Conservation (phyloP, 768 basidiomycete species). For the Tylopilus felleus region DNA sequence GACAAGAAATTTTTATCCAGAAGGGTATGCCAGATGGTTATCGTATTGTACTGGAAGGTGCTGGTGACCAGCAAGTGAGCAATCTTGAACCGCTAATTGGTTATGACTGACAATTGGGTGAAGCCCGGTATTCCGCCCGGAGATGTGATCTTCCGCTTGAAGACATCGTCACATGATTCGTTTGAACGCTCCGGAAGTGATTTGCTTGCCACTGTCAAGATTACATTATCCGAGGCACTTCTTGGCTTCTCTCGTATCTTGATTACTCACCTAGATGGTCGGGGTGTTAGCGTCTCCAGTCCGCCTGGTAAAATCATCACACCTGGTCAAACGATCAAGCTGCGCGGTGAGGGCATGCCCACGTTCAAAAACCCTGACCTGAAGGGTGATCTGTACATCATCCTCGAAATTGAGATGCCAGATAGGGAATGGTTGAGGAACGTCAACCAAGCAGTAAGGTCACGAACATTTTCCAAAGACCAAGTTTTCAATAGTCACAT, state of each 20-base stretch:
- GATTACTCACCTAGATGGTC: constrained; percentile 88
- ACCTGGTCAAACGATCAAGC: constrained; percentile 65
- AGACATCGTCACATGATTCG: constrained; percentile 62
- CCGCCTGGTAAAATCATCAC: constrained; percentile 76
- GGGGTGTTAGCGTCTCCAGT: constrained; percentile 77
- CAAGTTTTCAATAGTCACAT: constrained; percentile 5
- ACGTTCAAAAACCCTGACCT: constrained; percentile 57
- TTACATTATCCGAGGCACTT: constrained; percentile 91
- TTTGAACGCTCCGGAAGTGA: constrained; percentile 85
- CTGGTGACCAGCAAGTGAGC: constrained; percentile 84
- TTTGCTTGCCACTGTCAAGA: constrained; percentile 72
- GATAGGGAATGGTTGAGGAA: constrained; percentile 68
- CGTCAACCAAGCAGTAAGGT: constrained; percentile 55
- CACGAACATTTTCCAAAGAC: not conserved
- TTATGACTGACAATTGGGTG: constrained; percentile 6
- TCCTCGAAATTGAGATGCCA: constrained; percentile 89
- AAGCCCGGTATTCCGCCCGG: constrained; percentile 86
- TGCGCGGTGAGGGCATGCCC: constrained; percentile 92
- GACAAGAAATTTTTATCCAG: constrained; percentile 83
- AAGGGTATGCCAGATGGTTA: constrained; percentile 83
- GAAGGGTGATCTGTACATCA: constrained; percentile 80
- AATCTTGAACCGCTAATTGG: not conserved
- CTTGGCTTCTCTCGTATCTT: constrained; percentile 93
- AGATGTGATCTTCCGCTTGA: constrained; percentile 85
- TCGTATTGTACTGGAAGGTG: constrained; percentile 84